A percentile compares a stretch with the other conserved stretches of the same genome.
These are phyloP conservation scores for Verticillium nubilum DNA, from an alignment of 2,329 filamentous ascomycete genomes.

Conservation along the genomic window DNA sequence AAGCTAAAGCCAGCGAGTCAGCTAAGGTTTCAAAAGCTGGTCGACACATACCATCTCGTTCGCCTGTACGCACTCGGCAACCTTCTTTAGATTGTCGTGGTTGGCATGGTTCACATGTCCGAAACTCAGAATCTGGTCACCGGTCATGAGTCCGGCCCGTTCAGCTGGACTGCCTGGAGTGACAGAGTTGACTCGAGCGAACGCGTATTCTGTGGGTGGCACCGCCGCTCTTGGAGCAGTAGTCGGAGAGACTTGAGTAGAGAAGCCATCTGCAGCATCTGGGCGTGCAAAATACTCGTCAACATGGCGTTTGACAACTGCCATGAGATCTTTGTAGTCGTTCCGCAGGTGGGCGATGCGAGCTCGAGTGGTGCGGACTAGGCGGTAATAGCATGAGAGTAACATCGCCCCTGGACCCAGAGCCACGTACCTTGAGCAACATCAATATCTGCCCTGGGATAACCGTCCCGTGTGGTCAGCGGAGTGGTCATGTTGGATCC, in stretches of 20 bases:
- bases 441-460: constrained; percentile 88
- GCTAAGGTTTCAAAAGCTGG: not conserved
- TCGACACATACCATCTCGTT: constrained; percentile 73
- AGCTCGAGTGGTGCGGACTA: constrained; percentile 87
- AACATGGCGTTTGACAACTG: constrained; percentile 74
- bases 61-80: constrained; percentile 83
- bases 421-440: constrained; percentile 74
- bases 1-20: constrained; percentile 40
- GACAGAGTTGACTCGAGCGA: constrained; percentile 87
- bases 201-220: constrained; percentile 44
- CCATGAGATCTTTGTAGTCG: constrained; percentile 89
- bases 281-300: constrained; percentile 83
- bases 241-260: constrained; percentile 9
- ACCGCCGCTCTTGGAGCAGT: constrained; percentile 15
- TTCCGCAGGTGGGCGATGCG: constrained; percentile 87
- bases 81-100: constrained; percentile 77
- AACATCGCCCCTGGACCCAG: not conserved
- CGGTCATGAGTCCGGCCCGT: constrained; percentile 70
- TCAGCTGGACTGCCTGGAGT: constrained; percentile 74
- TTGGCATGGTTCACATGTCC: constrained; percentile 79
- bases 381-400: constrained; percentile 6
- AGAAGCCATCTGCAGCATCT: constrained; percentile 13
- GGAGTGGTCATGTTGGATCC: constrained; percentile 87
- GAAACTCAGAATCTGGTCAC: constrained; percentile 80
- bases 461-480: constrained; percentile 84